Evolutionary conservation across 179 eudicot species (phyloP).

Genomic region (Amaranthus tricolor): DNA sequence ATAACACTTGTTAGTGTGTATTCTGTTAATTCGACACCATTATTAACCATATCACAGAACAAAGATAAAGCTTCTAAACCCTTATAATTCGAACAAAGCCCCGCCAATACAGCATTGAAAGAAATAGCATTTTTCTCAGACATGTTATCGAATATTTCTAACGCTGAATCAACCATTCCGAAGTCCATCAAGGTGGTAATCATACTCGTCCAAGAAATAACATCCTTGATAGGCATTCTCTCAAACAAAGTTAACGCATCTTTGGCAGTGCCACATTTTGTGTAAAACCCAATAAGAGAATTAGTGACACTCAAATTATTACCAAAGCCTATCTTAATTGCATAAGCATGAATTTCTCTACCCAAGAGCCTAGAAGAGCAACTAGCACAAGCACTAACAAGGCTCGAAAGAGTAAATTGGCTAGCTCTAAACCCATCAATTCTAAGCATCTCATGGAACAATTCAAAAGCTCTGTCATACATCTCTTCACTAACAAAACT

Average conservation of each 20-base stretch:
- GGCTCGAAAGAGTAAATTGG: constrained; percentile 60
- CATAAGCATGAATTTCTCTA: constrained; percentile 61
- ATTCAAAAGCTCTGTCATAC: constrained; percentile 54
- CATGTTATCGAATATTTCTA: constrained; percentile 54
- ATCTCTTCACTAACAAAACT: constrained; percentile 43
- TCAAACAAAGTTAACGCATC: constrained; percentile 55
- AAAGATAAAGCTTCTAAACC: constrained; percentile 51
- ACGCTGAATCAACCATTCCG: constrained; percentile 63
- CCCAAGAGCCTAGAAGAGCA: constrained; percentile 40
- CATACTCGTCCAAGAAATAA: constrained; percentile 75
- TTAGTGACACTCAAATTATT: constrained; percentile 61
- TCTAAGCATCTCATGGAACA: constrained; percentile 49
- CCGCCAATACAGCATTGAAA: constrained; percentile 68
- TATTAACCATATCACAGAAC: constrained; percentile 58
- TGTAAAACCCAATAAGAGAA: constrained; percentile 71
- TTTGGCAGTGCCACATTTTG: constrained; percentile 51
- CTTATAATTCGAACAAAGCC: constrained; percentile 64
- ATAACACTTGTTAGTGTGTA: constrained; percentile 59
- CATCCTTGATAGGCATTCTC: constrained; percentile 60
- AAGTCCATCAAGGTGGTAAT: constrained; percentile 70
- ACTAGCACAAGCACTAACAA: constrained; percentile 62
- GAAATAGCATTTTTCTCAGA: constrained; percentile 62
- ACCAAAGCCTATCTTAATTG: constrained; percentile 49
- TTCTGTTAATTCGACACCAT: constrained; percentile 62
- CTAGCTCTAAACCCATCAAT: constrained; percentile 45